A percentile compares a stretch with the other conserved stretches of the same genome.
Evolutionary conservation across 1,139 yeast genomes (phyloP).

Genomic region (Hemisphaericaspora xylanilytica): DNA sequence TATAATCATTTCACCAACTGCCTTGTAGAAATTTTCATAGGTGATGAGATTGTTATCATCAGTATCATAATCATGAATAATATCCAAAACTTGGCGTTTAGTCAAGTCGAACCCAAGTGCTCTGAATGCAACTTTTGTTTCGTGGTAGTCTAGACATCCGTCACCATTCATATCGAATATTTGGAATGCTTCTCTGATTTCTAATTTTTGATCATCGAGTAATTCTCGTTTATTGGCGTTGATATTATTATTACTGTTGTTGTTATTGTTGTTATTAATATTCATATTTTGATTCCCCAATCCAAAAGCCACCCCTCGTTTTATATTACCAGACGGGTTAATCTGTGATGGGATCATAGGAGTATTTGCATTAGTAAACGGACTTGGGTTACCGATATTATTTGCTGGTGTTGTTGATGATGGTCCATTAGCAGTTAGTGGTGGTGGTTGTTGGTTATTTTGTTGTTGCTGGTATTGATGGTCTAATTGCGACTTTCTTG

Average conservation of each 20-base stretch:
- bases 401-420: constrained; percentile 1
- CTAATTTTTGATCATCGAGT: constrained; percentile 87
- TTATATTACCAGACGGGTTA: not conserved
- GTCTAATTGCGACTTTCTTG: not conserved
- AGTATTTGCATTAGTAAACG: constrained; percentile 4
- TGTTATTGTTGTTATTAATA: constrained; percentile 1
- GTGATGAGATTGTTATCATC: constrained; percentile 71
- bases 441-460: not conserved
- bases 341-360: not conserved
- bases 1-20: constrained; percentile 73
- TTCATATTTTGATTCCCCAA: not conserved
- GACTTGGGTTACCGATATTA: constrained; percentile 1
- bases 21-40: constrained; percentile 77
- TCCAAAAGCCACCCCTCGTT: not conserved
- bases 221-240: constrained; percentile 44
- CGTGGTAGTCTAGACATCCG: constrained; percentile 89
- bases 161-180: constrained; percentile 92
- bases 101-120: constrained; percentile 90
- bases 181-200: constrained; percentile 89
- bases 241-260: constrained; percentile 1
- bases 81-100: constrained; percentile 76
- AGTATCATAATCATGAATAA: constrained; percentile 79
- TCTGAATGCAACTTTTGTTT: constrained; percentile 84
- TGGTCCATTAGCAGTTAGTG: not conserved
- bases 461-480: not conserved